Evolutionary conservation across 2,329 filamentous ascomycete species (phyloP), one percentile per base, ranked within the genome.

Genomic region (Orbilia javanica): DNA sequence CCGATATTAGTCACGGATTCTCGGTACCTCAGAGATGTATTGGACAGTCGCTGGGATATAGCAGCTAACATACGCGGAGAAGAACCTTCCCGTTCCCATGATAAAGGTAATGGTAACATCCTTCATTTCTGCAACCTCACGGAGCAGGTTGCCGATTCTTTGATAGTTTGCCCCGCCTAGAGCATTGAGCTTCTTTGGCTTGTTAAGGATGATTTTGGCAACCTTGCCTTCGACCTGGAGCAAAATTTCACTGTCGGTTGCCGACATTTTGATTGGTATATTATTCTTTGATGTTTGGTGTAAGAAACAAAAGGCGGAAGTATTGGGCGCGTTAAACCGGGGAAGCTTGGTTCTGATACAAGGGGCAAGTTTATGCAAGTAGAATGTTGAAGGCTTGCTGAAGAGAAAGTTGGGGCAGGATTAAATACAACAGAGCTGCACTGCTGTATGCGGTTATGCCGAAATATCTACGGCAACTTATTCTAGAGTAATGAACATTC

Each of bases 141-240:
- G 89, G 83, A 99, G 85, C 60, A 89, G 87, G 81, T 89, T 87
- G 0, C 92, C 90, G 48, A 98, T 88, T 31, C 90, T 88, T 84
- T 92, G 97, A 86, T 97, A 98, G 64, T 90, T 88, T 79, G 88
- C 86, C 82, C 88, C 87, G 76, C 86, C 88, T 64, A 97, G 86
- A 34, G 95, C 93, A 84, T 96, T 96, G 84, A 98, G 92, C 86
- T 97, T 97, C 83, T 90, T 89, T 68, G 91, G 89, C 64, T 93
- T 91, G 85, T 94, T 91, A 83, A 99, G 90, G 18, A 93, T 97
- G 84, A 99, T 90, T 83, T 94, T 89, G 82, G 95, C 93, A 80
- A 94, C 85, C 27, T 64, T 72, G 27, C 75, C 75, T n/a, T 79
- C 75, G n/a, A 79, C 68, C 52, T 79, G 52, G 10, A 79, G 75